Evolutionary conservation across 352 stramenopile genomes (phyloP), one percentile per base, ranked within the genome.

Genomic region (Phytophthora multivora): DNA sequence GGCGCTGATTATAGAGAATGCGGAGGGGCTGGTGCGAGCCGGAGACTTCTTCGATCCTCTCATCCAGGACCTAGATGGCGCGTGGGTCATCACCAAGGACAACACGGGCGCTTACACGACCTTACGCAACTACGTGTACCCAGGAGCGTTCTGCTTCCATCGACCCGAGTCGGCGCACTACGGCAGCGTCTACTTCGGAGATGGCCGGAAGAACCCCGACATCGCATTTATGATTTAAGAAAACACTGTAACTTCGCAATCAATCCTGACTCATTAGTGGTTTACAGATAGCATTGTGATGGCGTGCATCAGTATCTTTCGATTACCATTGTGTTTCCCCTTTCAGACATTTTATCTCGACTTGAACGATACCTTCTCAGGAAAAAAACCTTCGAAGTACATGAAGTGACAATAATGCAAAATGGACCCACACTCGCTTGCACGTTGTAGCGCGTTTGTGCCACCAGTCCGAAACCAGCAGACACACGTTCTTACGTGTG

Each of bases 141-240:
- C 85, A 1, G 85, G 85, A 9, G 59, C 80, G 2, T 79, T 91
- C 23, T 76, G 71, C 36, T 93, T 91, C 49, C 85, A 93, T 53
- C 69, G 75, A 40, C 79, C 80, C 4, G 69, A 83, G 47, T 81
- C 79, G 26, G 16, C 62, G 3, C 66, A 71, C 23, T 83, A 86
- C 45, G 85, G 85, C 10, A 84, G 51, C 15, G 85, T 88, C 21
- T 93, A 93, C 75, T 90, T 93, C 59, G 85, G 85, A 25, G 81
- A 92, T 53, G 85, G 85, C 13, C 73, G 80, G 36, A 87, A 84
- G 69, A 93, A 92, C 54, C 77, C 75, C 0, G 79, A 89, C 62
- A 75, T 90, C 30, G 82, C 80, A 11, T 89, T 91, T 63, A 90
- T 89, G 83, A 75, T 89, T 41, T 91, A 58, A 80, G 39, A 26